Percentiles rank a stretch among this genome's conserved stretches.
phyloP scores from a whole-genome alignment of 2,329 filamentous ascomycete genomes.

The Penicillium psychrosexuale region DNA sequence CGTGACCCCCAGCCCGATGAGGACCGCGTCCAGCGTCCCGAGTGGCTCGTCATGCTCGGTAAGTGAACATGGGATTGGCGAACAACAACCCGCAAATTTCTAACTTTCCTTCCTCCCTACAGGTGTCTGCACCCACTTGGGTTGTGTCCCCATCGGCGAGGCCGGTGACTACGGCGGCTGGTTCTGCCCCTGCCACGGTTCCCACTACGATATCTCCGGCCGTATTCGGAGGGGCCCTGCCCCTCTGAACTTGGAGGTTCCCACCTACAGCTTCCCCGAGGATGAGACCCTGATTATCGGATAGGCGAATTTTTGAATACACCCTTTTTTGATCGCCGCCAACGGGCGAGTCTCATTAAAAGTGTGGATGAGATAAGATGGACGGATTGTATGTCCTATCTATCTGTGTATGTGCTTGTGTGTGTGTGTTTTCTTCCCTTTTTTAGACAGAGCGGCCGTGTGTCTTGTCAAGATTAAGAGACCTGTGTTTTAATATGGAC shows the following conservation, averaged over 20 bases:
- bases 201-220: slow-evolving; percentile 99
- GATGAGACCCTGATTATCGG: slow-evolving; percentile 88
- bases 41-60: slow-evolving; percentile 99
- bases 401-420: slow-evolving; percentile 27
- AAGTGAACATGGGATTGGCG: slow-evolving; percentile 31
- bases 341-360: slow-evolving; percentile 15
- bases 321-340: slow-evolving; percentile 8
- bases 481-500: slow-evolving; percentile 41
- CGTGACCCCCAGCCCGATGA: slow-evolving; percentile 88
- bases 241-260: slow-evolving; percentile 95
- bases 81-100: not conserved
- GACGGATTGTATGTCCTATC: slow-evolving; percentile 19
- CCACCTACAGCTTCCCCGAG: slow-evolving; percentile 86
- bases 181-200: slow-evolving; percentile 99
- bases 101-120: slow-evolving; percentile 4
- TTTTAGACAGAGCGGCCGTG: slow-evolving; percentile 36
- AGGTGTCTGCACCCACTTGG: slow-evolving; percentile 98
- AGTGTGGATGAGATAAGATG: slow-evolving; percentile 13
- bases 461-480: slow-evolving; percentile 39
- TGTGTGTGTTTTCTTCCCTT: slow-evolving; percentile 19
- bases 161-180: slow-evolving; percentile 96
- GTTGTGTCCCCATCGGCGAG: slow-evolving; percentile 98
- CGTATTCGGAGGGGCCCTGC: slow-evolving; percentile 97
- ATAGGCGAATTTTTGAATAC: slow-evolving; percentile 53
- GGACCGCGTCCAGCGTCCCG: slow-evolving; percentile 94